Percentiles rank a stretch among this genome's conserved stretches.
phyloP scores from a whole-genome alignment of 1,139 yeast species.

The Nakaseomyces delphensis region DNA sequence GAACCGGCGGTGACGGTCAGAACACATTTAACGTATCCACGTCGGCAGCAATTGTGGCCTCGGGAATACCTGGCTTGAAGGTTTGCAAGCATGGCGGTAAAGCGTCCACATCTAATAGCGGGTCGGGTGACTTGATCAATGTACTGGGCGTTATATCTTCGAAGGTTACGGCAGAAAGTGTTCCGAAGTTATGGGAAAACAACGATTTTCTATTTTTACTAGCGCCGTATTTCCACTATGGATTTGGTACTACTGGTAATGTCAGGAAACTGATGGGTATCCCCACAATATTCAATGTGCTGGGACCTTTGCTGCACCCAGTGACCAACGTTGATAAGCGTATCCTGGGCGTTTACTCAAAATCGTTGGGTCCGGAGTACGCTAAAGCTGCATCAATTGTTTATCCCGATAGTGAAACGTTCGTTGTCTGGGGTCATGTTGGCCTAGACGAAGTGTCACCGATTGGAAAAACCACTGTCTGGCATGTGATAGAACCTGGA shows the following conservation, averaged over 20 bases:
- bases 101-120: constrained; percentile 86
- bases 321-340: constrained; percentile 56
- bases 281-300: constrained; percentile 86
- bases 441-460: constrained; percentile 94
- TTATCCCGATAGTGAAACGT: constrained; percentile 39
- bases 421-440: constrained; percentile 86
- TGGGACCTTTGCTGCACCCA: constrained; percentile 91
- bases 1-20: constrained; percentile 98
- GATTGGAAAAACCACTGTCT: constrained; percentile 66
- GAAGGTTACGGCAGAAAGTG: constrained; percentile 55
- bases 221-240: constrained; percentile 95
- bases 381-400: constrained; percentile 62
- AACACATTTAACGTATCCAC: constrained; percentile 95
- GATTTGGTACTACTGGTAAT: constrained; percentile 77
- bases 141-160: constrained; percentile 69
- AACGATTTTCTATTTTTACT: constrained; percentile 63
- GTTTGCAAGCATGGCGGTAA: constrained; percentile 95
- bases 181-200: constrained; percentile 50
- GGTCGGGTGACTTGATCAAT: constrained; percentile 81
- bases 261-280: constrained; percentile 69
- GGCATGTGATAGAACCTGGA: constrained; percentile 41
- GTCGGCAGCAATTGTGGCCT: constrained; percentile 85
- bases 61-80: constrained; percentile 69
- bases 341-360: constrained; percentile 81
- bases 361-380: constrained; percentile 68